Evolutionary conservation across 192 early-diverging fungal species (phyloP), one percentile per base, ranked within the genome.

Genomic region (Coemansia sp.): DNA sequence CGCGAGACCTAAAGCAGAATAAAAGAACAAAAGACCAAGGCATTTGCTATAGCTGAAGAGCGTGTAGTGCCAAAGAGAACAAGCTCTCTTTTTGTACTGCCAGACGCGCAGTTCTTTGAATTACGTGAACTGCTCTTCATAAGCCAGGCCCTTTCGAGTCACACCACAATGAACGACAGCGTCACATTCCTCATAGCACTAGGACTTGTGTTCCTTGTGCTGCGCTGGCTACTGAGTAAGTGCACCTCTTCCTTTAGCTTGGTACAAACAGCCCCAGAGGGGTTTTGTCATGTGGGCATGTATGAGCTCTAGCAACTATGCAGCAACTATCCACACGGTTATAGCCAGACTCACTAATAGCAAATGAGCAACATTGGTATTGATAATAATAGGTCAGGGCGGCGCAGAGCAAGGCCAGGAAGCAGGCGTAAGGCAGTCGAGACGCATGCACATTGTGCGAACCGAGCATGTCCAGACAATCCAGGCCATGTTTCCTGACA

Each of bases 401-500:
- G 79, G 79, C 5, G 63, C 71, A 43, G 79, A 75, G 5, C 74
- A 69, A 56, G 68, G 41, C 10, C 67, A 54, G 11, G 60, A 43
- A 16, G 50, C 55, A 1, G 61, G 61, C 7, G 62, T 57, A 13
- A 67, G 79, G 54, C 38, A 17, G 7, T 69, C 66, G 57, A 71
- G 79, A 10, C 79, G 70, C 45, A 11, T 61, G 53, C 68, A 76
- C 42, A 49, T 65, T n/a, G 79, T 81, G n/a, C 66, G 79, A 38
- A 70, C 53, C n/a, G 74, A 81, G 44, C 73, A 76, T 80, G 85
- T 93, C 16, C 88, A 89, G 63, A 87, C 86, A 11, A 90, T 94
- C 7, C 87, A 85, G 62, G 71, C 87, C 9, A 93, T 95, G 93
- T 95, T 95, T 57, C 93, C 93, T 7, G 82, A 91, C 64, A 89